Evolutionary conservation across 2,329 filamentous ascomycete genomes (phyloP), one percentile per base, ranked within the genome.

Genomic region (Pseudocercospora cruenta): DNA sequence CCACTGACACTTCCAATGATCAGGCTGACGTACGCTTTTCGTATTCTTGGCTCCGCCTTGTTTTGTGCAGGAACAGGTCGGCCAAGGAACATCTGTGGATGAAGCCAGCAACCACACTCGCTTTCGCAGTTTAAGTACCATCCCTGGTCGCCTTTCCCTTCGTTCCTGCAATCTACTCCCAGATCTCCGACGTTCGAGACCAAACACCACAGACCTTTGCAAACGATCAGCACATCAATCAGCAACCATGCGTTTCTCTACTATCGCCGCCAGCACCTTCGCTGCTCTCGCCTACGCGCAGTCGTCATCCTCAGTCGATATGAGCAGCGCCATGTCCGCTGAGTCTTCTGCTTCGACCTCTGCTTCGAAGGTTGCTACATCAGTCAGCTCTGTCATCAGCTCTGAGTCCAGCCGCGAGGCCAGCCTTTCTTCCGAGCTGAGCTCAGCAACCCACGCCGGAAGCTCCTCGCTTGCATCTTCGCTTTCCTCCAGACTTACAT

Each of bases 21-120:
- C 51, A 55, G 26, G 51, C 51, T 55, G 26, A 55, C 51, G 51
- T 55, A 55, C 51, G 51, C 51, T 55, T 33, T 26, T 55, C 51
- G 22, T 55, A 31, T 26, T 28, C 26, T 55, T 55, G 51, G 12
- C 51, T 55, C 51, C 24, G 51, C 51, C 51, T 55, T 55, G 51
- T 55, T 55, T 33, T 26, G 51, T 55, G 22, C 22, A 26, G n/a
- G 24, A 26, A 12, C 7, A 10, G 26, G 51, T 55, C 16, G 51
- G 8, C 24, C 51, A 31, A 26, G 24, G 24, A 54, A 22, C 21
- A 16, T 31, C 51, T 54, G 51, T 4, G 16, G 14, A 28, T 31
- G 22, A 54, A 54, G 51, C 31, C 51, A 54, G 51, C 51, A 28
- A n/a, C 21, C 51, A 8, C 4, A 16, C 14, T 31, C 51, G 14